These are phyloP conservation scores for Thermoascus crustaceus DNA, from an alignment of 2,329 filamentous ascomycete genomes.

Conservation along the genomic window DNA sequence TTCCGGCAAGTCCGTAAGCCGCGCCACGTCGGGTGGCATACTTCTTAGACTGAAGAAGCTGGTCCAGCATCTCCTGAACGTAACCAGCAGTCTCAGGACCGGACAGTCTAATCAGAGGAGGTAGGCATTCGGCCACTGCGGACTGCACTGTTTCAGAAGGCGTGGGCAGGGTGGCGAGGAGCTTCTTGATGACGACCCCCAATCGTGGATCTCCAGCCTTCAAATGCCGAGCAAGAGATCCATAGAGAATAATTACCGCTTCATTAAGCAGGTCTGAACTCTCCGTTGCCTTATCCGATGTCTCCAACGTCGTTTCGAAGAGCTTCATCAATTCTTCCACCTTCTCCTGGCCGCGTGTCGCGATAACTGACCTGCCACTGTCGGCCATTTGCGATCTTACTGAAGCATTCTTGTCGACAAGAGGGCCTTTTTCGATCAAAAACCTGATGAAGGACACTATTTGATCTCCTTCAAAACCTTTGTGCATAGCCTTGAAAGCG, in stretches of 20 bases:
- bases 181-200: slow-evolving; percentile 75
- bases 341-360: slow-evolving; percentile 68
- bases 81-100: slow-evolving; percentile 71
- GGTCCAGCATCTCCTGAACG: slow-evolving; percentile 69
- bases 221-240: slow-evolving; percentile 82
- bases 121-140: slow-evolving; percentile 87
- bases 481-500: slow-evolving; percentile 73
- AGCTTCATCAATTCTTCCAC: slow-evolving; percentile 87
- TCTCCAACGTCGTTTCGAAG: slow-evolving; percentile 81
- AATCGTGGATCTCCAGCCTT: slow-evolving; percentile 77
- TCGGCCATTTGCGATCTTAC: slow-evolving; percentile 90
- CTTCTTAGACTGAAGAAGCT: slow-evolving; percentile 76
- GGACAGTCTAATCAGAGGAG: slow-evolving; percentile 77
- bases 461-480: slow-evolving; percentile 58
- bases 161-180: slow-evolving; percentile 81
- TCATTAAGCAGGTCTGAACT: slow-evolving; percentile 87
- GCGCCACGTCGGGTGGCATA: slow-evolving; percentile 90
- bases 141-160: slow-evolving; percentile 96
- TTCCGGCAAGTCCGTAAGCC: slow-evolving; percentile 86
- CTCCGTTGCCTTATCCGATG: slow-evolving; percentile 71
- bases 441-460: slow-evolving; percentile 76
- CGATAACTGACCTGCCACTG: slow-evolving; percentile 72
- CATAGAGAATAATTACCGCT: slow-evolving; percentile 95
- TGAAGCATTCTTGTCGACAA: slow-evolving; percentile 69
- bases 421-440: slow-evolving; percentile 73